These are phyloP conservation scores for Lyophyllum shimeji DNA, from an alignment of 768 basidiomycete genomes.

Conservation along the genomic window DNA sequence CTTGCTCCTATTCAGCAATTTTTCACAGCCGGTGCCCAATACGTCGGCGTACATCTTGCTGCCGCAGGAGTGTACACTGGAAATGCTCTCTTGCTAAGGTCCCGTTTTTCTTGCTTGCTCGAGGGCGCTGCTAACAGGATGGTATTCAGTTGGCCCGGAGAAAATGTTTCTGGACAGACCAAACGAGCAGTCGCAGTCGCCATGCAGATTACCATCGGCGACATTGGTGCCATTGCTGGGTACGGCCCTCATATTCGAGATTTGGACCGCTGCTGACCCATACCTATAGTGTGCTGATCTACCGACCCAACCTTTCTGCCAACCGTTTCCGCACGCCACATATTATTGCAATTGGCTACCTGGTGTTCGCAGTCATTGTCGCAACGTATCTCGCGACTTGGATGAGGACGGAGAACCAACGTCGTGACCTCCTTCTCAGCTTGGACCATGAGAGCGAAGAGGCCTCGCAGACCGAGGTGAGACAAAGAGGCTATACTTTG, in stretches of 20 bases:
- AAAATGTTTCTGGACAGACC: constrained; percentile 70
- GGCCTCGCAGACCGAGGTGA: constrained; percentile 10
- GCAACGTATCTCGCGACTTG: constrained; percentile 43
- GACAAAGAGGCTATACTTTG: constrained; percentile 26
- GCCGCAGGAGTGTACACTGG: constrained; percentile 58
- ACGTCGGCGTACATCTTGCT: constrained; percentile 56
- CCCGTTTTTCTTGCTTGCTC: background rate
- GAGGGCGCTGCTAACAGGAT: background rate
- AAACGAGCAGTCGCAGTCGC: constrained; percentile 63
- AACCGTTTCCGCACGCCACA: constrained; percentile 55
- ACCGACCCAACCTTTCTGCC: constrained; percentile 46
- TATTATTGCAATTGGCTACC: constrained; percentile 59
- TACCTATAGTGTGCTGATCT: constrained; percentile 47
- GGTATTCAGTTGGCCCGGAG: constrained; percentile 52
- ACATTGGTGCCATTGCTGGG: constrained; percentile 59
- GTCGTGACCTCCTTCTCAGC: constrained; percentile 32
- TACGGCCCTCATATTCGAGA: constrained; percentile 15
- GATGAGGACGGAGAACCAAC: constrained; percentile 52
- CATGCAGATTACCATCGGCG: constrained; percentile 64
- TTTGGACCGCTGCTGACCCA: background rate
- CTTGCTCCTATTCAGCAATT: background rate
- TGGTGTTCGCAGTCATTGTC: constrained; percentile 45
- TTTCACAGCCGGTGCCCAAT: constrained; percentile 48
- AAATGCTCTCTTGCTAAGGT: constrained; percentile 57
- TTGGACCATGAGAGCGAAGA: constrained; percentile 22